Conservation (phyloP, 202 grass and related monocot species). For the Schoenoplectus tabernaemontani region DNA sequence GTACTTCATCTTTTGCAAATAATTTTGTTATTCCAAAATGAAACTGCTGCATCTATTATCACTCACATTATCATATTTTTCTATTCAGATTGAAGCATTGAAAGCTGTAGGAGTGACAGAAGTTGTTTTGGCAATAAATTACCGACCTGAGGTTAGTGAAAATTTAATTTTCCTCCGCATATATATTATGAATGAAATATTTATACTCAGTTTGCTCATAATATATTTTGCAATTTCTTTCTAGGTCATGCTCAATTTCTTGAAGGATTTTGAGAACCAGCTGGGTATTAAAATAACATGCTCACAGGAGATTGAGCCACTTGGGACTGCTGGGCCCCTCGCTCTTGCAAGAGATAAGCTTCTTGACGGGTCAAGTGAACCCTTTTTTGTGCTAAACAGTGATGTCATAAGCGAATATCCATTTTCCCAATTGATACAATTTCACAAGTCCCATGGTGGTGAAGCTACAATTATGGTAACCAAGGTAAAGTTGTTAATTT, state of each 20-base stretch:
- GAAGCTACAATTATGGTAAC: slow-evolving; percentile 34
- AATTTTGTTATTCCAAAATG: too few relatives aligned
- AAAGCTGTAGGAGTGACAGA: slow-evolving; percentile 40
- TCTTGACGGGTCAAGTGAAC: slow-evolving; percentile 22
- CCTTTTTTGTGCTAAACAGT: slow-evolving; percentile 35
- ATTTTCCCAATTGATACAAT: slow-evolving; percentile 33
- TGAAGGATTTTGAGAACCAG: slow-evolving; percentile 31
- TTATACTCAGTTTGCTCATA: too few relatives aligned
- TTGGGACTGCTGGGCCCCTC: slow-evolving; percentile 32
- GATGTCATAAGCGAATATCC: slow-evolving; percentile 38
- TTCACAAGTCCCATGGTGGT: slow-evolving; percentile 34
- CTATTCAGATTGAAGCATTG: too few relatives aligned
- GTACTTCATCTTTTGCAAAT: too few relatives aligned
- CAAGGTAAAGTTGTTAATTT: too few relatives aligned
- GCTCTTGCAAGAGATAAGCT: slow-evolving; percentile 34
- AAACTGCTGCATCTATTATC: too few relatives aligned
- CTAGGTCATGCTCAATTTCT: slow-evolving; percentile 37
- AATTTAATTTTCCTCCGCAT: too few relatives aligned
- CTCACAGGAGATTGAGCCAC: slow-evolving; percentile 36
- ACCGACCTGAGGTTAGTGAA: slow-evolving; percentile 32
- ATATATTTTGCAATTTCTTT: too few relatives aligned
- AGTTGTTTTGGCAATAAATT: slow-evolving; percentile 39
- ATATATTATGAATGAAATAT: too few relatives aligned
- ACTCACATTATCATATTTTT: too few relatives aligned
- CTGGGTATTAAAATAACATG: slow-evolving; percentile 37